Evolutionary conservation across 495 filamentous ascomycete genomes (phyloP), one percentile per base, ranked within the genome.

Genomic region (Penicillium paradoxum): DNA sequence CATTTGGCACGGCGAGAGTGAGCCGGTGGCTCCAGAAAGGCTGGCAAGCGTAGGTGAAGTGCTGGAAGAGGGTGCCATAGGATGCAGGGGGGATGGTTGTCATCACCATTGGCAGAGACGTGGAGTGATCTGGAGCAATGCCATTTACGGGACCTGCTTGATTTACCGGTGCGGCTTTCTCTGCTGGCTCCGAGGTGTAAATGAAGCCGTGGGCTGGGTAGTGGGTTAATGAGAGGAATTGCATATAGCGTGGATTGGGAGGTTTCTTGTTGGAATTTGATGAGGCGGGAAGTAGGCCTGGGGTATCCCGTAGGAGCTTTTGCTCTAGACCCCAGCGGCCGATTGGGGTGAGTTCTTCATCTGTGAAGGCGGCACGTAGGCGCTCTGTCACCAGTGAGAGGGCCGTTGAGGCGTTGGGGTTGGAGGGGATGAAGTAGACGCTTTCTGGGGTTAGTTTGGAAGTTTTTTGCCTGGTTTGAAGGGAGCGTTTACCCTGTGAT

Each of bases 351-450:
- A 68, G 62, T 21, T 73, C 58, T 57, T 65, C 70, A 39, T 76
- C 68, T 50, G 67, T 53, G 39, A 72, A 66, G 36, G 65, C 52
- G 13, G 70, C 53, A 53, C 68, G 68, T n/a, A 78, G 66, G 39
- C 69, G 72, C 54, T 76, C 70, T 42, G 68, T 71, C 22, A 76
- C 51, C 24, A 63, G 56, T 29, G 55, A 45, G 15, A 74, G 56
- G 27, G 62, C 66, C 18, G 72, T 74, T 38, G 67, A 57, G 38
- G 71, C 56, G 51, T 73, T 74, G 37, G 73, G 71, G 40, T 69
- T 69, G 11, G 74, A 71, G 32, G 73, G 74, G 47, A 75, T 72
- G 60, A 76, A 76, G 62, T 70, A 75, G 56, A 77, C 68, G 6
- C 74, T 77, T 44, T 19, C 49, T 4, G 2, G 10, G 19, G 19